Percentiles rank a stretch among this genome's conserved stretches.
Conservation (phyloP, 2,329 filamentous ascomycete genomes). For the Zymoseptoria pseudotritici region DNA sequence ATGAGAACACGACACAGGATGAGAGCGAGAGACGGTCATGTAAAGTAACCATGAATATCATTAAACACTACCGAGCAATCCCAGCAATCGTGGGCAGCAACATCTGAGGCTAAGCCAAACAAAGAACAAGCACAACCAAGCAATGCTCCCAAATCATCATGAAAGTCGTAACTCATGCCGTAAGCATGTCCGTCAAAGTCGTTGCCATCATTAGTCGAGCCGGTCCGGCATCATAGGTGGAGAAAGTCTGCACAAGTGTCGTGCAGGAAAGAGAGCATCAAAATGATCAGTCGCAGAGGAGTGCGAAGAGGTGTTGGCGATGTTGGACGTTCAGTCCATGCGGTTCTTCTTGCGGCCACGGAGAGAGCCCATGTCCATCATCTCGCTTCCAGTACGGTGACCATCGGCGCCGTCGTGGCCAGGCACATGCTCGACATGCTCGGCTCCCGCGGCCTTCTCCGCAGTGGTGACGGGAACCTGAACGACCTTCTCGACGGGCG, state of each 20-base stretch:
- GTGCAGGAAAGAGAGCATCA: neutral
- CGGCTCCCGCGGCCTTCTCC: neutral
- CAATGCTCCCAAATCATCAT: neutral
- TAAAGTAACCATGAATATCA: neutral
- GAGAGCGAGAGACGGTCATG: neutral
- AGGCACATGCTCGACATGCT: slow-evolving; percentile 13
- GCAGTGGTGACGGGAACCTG: neutral
- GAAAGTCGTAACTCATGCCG: neutral
- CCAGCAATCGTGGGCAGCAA: neutral
- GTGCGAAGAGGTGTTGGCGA: neutral
- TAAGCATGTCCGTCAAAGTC: neutral
- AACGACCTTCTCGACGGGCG: slow-evolving; percentile 4
- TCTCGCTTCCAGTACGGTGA: slow-evolving; percentile 11
- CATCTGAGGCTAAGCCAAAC: neutral
- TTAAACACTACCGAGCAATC: neutral
- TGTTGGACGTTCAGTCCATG: neutral
- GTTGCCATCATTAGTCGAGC: neutral
- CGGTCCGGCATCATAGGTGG: neutral
- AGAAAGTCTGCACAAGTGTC: neutral
- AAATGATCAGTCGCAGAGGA: neutral
- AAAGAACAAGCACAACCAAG: neutral
- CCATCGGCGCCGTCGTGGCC: slow-evolving; percentile 15
- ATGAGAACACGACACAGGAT: too few species aligned
- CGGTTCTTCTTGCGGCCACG: slow-evolving; percentile 11
- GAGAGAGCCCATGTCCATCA: slow-evolving; percentile 16